A percentile compares a stretch with the other conserved stretches of the same genome.
phyloP scores from a whole-genome alignment of 495 filamentous ascomycete genomes.

The Aspergillus avenaceus region DNA sequence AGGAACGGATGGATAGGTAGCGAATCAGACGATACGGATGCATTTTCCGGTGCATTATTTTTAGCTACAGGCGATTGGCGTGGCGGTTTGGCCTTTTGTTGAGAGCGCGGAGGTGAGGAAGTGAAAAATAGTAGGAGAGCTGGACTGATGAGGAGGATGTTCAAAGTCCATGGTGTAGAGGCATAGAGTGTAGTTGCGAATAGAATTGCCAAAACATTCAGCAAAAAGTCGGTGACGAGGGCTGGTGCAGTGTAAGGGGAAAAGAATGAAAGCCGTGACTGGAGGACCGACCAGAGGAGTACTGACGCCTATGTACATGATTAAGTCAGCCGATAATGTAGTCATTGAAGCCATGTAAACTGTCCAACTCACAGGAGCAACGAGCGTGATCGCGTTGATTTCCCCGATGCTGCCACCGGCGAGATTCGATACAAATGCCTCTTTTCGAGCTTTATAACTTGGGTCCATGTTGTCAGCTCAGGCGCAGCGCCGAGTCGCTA shows the following conservation, averaged over 20 bases:
- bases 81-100: conserved; percentile 55
- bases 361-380: conserved; percentile 67
- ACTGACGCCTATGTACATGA: conserved; percentile 61
- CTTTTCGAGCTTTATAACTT: conserved; percentile 84
- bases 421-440: conserved; percentile 91
- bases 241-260: conserved; percentile 62
- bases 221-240: conserved; percentile 74
- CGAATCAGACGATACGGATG: conserved; percentile 29
- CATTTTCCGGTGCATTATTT: conserved; percentile 14
- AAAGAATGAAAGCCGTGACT: conserved; percentile 85
- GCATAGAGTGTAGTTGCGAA: conserved; percentile 87
- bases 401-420: conserved; percentile 80
- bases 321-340: neutral
- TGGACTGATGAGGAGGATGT: conserved; percentile 67
- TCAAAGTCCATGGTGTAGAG: conserved; percentile 66
- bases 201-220: conserved; percentile 77
- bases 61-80: conserved; percentile 29
- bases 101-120: conserved; percentile 33
- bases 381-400: conserved; percentile 78
- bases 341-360: neutral
- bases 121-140: conserved; percentile 58
- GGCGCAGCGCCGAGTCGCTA: neutral
- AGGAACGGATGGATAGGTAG: conserved; percentile 86
- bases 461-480: conserved; percentile 43
- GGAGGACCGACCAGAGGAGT: conserved; percentile 84